A percentile compares a stretch with the other conserved stretches of the same genome.
phyloP scores from a whole-genome alignment of 2,329 filamentous ascomycete genomes.

The Monilinia polystroma region DNA sequence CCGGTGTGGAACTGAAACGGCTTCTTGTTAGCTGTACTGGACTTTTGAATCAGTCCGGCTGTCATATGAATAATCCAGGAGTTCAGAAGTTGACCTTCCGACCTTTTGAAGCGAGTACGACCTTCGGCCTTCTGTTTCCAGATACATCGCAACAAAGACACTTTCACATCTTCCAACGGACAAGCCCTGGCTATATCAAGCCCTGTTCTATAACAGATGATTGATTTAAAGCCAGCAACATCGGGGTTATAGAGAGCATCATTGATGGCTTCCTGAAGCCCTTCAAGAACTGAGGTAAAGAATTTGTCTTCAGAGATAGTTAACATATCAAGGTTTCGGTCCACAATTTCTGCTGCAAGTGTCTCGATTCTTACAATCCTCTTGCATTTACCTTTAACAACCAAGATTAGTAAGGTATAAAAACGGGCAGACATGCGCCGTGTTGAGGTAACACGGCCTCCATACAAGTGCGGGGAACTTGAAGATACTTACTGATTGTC shows the following conservation, averaged over 20 bases:
- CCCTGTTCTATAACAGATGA: slow-evolving; percentile 79
- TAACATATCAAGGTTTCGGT: slow-evolving; percentile 45
- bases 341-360: slow-evolving; percentile 62
- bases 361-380: slow-evolving; percentile 78
- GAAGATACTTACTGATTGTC: slow-evolving; percentile 48
- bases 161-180: slow-evolving; percentile 40
- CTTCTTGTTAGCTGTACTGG: slow-evolving; percentile 53
- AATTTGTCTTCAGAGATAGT: slow-evolving; percentile 38
- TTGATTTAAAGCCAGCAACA: slow-evolving; percentile 78
- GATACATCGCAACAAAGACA: slow-evolving; percentile 35
- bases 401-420: background rate
- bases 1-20: slow-evolving; percentile 84
- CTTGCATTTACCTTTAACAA: slow-evolving; percentile 50
- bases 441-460: slow-evolving; percentile 12
- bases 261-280: slow-evolving; percentile 50
- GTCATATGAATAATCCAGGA: slow-evolving; percentile 66
- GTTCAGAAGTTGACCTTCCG: slow-evolving; percentile 66
- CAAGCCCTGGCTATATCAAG: slow-evolving; percentile 53
- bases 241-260: slow-evolving; percentile 61
- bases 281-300: slow-evolving; percentile 43
- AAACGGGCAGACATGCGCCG: background rate
- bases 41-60: slow-evolving; percentile 56
- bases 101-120: slow-evolving; percentile 47
- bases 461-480: slow-evolving; percentile 5
- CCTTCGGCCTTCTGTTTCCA: slow-evolving; percentile 29